phyloP scores from a whole-genome alignment of 306 rosid species.

The Hippophae rhamnoides region DNA sequence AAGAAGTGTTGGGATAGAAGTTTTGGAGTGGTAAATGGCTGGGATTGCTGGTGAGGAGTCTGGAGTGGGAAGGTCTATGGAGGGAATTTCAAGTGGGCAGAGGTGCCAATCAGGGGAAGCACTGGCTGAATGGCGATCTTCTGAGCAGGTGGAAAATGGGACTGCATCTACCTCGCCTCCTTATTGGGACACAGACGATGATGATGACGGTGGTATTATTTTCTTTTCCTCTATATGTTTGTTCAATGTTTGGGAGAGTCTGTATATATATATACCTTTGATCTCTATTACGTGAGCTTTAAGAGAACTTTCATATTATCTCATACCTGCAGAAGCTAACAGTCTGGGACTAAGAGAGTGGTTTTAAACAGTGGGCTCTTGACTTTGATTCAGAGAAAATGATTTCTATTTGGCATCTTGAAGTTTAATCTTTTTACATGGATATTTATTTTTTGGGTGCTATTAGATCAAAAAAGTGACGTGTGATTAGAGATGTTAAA shows the following conservation, averaged over 20 bases:
- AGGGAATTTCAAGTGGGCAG: constrained; percentile 67
- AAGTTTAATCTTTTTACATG: too few species aligned
- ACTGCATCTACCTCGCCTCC: constrained; percentile 87
- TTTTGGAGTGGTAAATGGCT: constrained; percentile 63
- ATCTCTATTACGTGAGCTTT: background rate
- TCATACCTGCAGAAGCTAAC: background rate
- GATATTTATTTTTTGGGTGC: too few species aligned
- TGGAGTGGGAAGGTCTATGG: constrained; percentile 61
- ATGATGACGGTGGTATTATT: constrained; percentile 63
- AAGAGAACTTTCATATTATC: background rate
- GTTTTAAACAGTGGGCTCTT: background rate
- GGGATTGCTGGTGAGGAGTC: constrained; percentile 70
- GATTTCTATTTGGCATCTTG: too few species aligned
- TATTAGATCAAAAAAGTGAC: too few species aligned
- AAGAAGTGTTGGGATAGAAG: constrained; percentile 30
- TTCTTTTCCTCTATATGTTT: background rate
- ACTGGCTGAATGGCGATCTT: constrained; percentile 93
- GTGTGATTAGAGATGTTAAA: too few species aligned
- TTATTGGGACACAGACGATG: constrained; percentile 93
- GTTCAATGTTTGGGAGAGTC: background rate
- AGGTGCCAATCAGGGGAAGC: constrained; percentile 77
- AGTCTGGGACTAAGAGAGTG: background rate
- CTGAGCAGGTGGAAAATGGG: constrained; percentile 99
- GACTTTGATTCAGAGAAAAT: too few species aligned
- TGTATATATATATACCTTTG: background rate